Conservation (phyloP, 2,329 filamentous ascomycete species). For the Dryadomyces sulphureus region DNA sequence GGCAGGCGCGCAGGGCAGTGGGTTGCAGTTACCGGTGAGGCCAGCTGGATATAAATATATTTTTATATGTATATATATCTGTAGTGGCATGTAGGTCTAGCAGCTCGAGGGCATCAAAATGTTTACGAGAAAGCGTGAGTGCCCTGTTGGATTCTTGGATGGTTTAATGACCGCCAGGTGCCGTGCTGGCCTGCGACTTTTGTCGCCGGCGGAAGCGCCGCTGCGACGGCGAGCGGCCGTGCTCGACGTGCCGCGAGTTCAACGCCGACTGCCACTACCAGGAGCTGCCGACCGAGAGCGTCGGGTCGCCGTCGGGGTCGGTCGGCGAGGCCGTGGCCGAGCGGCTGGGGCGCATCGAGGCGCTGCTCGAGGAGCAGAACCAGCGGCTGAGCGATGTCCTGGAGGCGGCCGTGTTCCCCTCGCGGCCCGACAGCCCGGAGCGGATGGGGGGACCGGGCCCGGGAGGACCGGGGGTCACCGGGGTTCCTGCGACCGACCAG, state of each 20-base stretch:
- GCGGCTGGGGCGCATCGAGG: slow-evolving; percentile 23
- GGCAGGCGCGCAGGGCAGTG: too few relatives aligned
- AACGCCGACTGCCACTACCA: slow-evolving; percentile 25
- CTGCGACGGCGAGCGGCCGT: slow-evolving; percentile 23
- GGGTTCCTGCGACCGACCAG: too few relatives aligned
- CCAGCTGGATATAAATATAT: too few relatives aligned
- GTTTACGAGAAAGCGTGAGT: too few relatives aligned
- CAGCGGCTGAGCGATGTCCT: slow-evolving; percentile 11
- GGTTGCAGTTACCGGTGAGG: too few relatives aligned
- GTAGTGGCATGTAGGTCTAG: too few relatives aligned
- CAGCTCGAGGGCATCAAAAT: too few relatives aligned
- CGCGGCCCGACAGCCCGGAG: too few relatives aligned
- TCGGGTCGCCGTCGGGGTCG: slow-evolving; percentile 2
- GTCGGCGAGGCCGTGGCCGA: slow-evolving; percentile 18
- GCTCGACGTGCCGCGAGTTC: slow-evolving; percentile 22
- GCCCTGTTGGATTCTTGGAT: neutral
- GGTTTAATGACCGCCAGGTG: slow-evolving; percentile 16
- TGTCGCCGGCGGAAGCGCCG: slow-evolving; percentile 23
- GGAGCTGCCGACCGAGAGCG: slow-evolving; percentile 17
- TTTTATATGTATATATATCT: too few relatives aligned
- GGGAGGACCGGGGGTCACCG: too few relatives aligned
- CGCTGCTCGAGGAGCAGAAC: slow-evolving; percentile 15
- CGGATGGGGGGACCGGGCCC: too few relatives aligned
- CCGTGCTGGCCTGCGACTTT: slow-evolving; percentile 25
- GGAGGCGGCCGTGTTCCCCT: neutral